Conservation (phyloP, 352 stramenopile species). For the Phytopythium vexans region DNA sequence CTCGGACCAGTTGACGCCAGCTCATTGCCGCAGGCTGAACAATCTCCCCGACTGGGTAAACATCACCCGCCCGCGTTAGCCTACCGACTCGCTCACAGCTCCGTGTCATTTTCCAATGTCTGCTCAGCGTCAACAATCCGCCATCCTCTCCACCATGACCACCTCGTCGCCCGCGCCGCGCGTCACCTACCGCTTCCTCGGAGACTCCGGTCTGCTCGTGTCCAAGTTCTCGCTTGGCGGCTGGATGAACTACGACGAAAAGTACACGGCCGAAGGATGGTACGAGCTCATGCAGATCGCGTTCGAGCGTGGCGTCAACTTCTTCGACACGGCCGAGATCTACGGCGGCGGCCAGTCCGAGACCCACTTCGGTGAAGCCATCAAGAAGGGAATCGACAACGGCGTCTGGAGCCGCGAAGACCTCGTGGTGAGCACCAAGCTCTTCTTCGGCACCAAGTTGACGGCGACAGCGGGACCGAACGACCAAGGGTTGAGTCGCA, state of each 20-base stretch:
- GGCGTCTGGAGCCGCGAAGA: conserved; percentile 33
- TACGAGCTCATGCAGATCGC: conserved; percentile 27
- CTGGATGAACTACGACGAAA: conserved; percentile 30
- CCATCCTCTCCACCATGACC: conserved; percentile 4
- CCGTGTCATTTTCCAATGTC: too few species aligned
- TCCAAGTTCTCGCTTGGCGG: conserved; percentile 34
- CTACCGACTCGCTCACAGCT: too few species aligned
- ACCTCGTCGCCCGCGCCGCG: background rate
- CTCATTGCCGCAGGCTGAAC: too few species aligned
- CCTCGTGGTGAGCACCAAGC: conserved; percentile 51
- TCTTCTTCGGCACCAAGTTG: too few species aligned
- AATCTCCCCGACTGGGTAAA: too few species aligned
- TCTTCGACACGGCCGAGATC: conserved; percentile 42
- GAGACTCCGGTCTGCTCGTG: conserved; percentile 30
- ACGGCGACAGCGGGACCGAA: too few species aligned
- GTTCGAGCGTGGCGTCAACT: conserved; percentile 43
- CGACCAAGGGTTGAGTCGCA: too few species aligned
- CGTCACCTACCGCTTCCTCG: conserved; percentile 39
- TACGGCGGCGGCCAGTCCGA: conserved; percentile 34
- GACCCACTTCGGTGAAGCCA: conserved; percentile 35
- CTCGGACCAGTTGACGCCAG: too few species aligned
- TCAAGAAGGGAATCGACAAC: conserved; percentile 34
- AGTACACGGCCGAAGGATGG: conserved; percentile 23
- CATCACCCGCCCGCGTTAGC: too few species aligned
- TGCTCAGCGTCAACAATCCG: too few species aligned